A percentile compares a stretch with the other conserved stretches of the same genome.
Evolutionary conservation across 768 basidiomycete genomes (phyloP).

Genomic region (Boletales sp.): DNA sequence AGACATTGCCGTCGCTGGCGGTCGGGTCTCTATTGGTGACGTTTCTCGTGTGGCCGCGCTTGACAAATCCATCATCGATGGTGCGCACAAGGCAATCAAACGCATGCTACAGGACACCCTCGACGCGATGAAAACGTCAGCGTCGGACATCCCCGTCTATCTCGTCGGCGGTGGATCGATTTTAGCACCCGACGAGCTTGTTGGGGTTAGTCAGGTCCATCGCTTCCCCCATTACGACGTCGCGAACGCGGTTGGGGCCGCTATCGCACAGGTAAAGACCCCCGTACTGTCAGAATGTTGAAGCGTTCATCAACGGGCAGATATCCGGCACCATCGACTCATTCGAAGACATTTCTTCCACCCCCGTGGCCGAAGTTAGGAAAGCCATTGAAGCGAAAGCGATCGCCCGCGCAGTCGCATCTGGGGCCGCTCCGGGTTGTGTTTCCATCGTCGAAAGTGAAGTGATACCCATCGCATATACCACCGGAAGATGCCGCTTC

Average conservation of each 20-base stretch:
- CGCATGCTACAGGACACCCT: slow-evolving; percentile 43
- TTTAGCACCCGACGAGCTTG: slow-evolving; percentile 47
- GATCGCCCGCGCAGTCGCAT: slow-evolving; percentile 40
- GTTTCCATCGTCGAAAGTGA: slow-evolving; percentile 55
- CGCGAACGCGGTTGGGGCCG: slow-evolving; percentile 62
- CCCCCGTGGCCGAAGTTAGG: slow-evolving; percentile 29
- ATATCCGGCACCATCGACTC: slow-evolving; percentile 46
- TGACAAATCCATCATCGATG: slow-evolving; percentile 26
- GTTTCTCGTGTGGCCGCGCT: slow-evolving; percentile 19
- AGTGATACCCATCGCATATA: slow-evolving; percentile 43
- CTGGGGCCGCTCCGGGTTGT: slow-evolving; percentile 42
- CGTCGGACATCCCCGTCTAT: slow-evolving; percentile 52
- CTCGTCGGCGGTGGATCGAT: slow-evolving; percentile 68
- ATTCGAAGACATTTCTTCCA: slow-evolving; percentile 39
- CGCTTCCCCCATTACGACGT: slow-evolving; percentile 50
- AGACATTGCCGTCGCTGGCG: slow-evolving; percentile 49
- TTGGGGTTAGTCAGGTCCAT: slow-evolving; percentile 50
- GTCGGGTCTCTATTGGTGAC: slow-evolving; percentile 30
- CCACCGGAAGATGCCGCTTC: slow-evolving; percentile 36
- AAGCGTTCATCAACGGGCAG: slow-evolving; percentile 21
- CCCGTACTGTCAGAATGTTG: background rate
- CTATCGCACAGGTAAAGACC: slow-evolving; percentile 35
- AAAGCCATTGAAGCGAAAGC: slow-evolving; percentile 36
- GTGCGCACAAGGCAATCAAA: slow-evolving; percentile 41
- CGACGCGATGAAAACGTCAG: slow-evolving; percentile 64